Conservation (phyloP, 2,329 filamentous ascomycete genomes). For the Penicillium capsulatum region DNA sequence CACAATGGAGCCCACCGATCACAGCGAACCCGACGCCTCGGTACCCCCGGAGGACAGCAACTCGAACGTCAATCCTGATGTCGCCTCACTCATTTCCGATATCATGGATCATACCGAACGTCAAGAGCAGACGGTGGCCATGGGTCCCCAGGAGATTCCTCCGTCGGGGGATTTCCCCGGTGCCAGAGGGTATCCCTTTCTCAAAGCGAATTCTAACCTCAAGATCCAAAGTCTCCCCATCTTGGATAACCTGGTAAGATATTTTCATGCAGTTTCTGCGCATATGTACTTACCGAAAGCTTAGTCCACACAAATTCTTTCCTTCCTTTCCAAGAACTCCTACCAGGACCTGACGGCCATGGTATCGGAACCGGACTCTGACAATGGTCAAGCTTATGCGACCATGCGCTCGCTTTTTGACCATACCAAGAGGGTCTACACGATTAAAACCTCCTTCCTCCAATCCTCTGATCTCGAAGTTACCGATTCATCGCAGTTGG, state of each 20-base stretch:
- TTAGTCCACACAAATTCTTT: constrained; percentile 57
- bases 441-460: constrained; percentile 53
- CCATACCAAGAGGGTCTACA: constrained; percentile 60
- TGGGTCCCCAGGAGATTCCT: constrained; percentile 34
- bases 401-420: constrained; percentile 60
- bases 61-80: constrained; percentile 31
- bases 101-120: constrained; percentile 44
- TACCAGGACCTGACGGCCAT: constrained; percentile 56
- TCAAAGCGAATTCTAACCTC: constrained; percentile 45
- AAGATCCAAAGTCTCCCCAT: constrained; percentile 59
- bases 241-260: constrained; percentile 56
- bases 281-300: background rate
- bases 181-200: constrained; percentile 35
- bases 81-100: constrained; percentile 39
- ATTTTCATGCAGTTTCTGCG: background rate
- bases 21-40: constrained; percentile 15
- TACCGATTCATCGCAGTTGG: constrained; percentile 51
- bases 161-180: constrained; percentile 28
- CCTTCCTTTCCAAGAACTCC: constrained; percentile 54
- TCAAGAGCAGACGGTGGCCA: constrained; percentile 38
- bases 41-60: constrained; percentile 1
- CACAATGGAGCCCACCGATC: constrained; percentile 23
- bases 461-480: constrained; percentile 52
- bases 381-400: constrained; percentile 58
- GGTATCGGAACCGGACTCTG: constrained; percentile 52